Evolutionary conservation across 2,329 filamentous ascomycete genomes (phyloP), one percentile per base, ranked within the genome.

Genomic region (Ophiognomonia clavigignenti-juglandacearum): DNA sequence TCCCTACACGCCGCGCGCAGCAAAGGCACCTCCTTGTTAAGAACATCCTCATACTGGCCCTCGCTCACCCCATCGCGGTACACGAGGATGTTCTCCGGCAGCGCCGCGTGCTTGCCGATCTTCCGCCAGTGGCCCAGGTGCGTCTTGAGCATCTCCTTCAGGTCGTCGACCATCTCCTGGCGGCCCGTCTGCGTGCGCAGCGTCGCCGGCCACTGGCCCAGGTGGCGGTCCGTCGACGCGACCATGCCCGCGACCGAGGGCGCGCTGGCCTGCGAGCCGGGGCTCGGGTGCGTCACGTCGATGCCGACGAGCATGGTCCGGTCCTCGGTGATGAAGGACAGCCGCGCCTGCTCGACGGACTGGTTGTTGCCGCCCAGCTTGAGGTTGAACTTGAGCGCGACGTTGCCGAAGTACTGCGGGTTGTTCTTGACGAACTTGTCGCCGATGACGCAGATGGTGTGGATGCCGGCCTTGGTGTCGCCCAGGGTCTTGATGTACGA

Each of bases 21-120:
- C 1, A 64, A 59, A 0, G 73, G 72, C 7, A 86, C 68, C 61
- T 91, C 86, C 1, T 73, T 40, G 0, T 76, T 60, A 1, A 86
- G 58, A 2, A 88, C 78, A 0, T 64, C 59, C 2, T 73, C 56
- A 63, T 86, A 88, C 55, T 90, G 84, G 62, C 84, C 81, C 54
- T 91, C 86, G 0, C 84, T 88, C 2, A 90, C 85, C 19, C 86
- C 86, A 58, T 90, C 86, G 14, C 86, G 80, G 60, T 88, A 91
- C 6, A 89, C 67, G 20, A 91, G 66, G 37, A 90, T 81, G 53
- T 86, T 86, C 26, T 78, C 72, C 0, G 86, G 86, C 0, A 79
- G 66, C 0, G 43, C 40, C 0, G 57, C 53, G 14, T 72, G 64
- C 54, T 80, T 79, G 16, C 57, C 54, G 9, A 64, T 57, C 10